Percentiles rank a stretch among this genome's conserved stretches.
Evolutionary conservation across 164 flowering plant species (phyloP).

Genomic region (Amborella trichopoda): DNA sequence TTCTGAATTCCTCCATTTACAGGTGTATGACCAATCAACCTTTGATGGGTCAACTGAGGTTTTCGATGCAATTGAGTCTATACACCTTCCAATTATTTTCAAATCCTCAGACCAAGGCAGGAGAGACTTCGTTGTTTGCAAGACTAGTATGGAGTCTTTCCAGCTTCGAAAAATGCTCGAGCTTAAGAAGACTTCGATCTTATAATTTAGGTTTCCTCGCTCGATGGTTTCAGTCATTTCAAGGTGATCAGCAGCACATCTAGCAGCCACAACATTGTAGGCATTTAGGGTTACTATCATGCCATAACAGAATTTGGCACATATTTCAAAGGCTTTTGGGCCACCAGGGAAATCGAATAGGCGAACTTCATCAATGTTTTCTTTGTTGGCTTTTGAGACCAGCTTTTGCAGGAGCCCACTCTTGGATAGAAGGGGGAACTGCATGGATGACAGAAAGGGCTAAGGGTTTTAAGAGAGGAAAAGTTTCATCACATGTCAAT

Average conservation of each 20-base stretch:
- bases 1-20: slow-evolving; percentile 28
- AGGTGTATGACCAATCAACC: slow-evolving; percentile 72
- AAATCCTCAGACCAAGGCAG: slow-evolving; percentile 74
- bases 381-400: slow-evolving; percentile 38
- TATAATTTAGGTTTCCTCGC: slow-evolving; percentile 57
- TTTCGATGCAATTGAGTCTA: slow-evolving; percentile 80
- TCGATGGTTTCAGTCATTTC: slow-evolving; percentile 75
- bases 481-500: neutral
- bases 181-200: slow-evolving; percentile 77
- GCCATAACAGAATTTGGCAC: slow-evolving; percentile 91
- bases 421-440: slow-evolving; percentile 86
- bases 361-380: slow-evolving; percentile 37
- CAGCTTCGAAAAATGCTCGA: slow-evolving; percentile 76
- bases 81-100: slow-evolving; percentile 71
- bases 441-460: slow-evolving; percentile 12
- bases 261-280: slow-evolving; percentile 77
- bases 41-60: slow-evolving; percentile 67
- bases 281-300: slow-evolving; percentile 84
- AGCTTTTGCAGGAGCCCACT: slow-evolving; percentile 61
- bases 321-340: slow-evolving; percentile 72
- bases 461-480: neutral
- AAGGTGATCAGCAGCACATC: slow-evolving; percentile 45
- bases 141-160: slow-evolving; percentile 88
- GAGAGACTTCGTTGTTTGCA: slow-evolving; percentile 62
- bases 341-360: slow-evolving; percentile 78